These are phyloP conservation scores for Sporormia fimetaria DNA, from an alignment of 495 filamentous ascomycete genomes.

Conservation along the genomic window DNA sequence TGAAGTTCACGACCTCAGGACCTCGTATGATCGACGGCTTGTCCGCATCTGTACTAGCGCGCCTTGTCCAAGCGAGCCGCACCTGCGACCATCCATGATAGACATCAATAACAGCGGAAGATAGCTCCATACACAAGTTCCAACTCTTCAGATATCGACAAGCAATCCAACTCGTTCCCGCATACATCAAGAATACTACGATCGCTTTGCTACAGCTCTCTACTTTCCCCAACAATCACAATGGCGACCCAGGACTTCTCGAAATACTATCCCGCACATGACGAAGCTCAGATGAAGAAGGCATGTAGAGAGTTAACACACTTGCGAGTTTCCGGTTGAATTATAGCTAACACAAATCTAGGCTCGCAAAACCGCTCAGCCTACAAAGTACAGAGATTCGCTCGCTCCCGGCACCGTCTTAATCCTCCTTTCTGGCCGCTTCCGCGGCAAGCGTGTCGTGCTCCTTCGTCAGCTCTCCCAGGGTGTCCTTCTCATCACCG, in stretches of 20 bases:
- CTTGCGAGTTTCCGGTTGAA: neutral
- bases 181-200: neutral
- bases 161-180: neutral
- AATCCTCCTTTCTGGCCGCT: conserved; percentile 97
- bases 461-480: conserved; percentile 92
- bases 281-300: conserved; percentile 82
- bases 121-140: neutral
- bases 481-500: conserved; percentile 95
- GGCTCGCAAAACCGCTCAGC: conserved; percentile 88
- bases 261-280: conserved; percentile 99
- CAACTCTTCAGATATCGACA: neutral
- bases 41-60: neutral
- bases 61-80: neutral
- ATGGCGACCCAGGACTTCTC: conserved; percentile 60
- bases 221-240: neutral
- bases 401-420: conserved; percentile 89
- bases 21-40: neutral
- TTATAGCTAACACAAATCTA: conserved; percentile 31
- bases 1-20: no score
- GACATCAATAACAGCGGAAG: neutral
- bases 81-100: neutral
- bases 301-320: conserved; percentile 40
- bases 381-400: conserved; percentile 70
- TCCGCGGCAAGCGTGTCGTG: conserved; percentile 98
- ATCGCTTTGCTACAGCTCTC: neutral